Percentiles rank a stretch among this genome's conserved stretches.
These are phyloP conservation scores for Baudoinia panamericana DNA, from an alignment of 495 filamentous ascomycete species.

Conservation along the genomic window DNA sequence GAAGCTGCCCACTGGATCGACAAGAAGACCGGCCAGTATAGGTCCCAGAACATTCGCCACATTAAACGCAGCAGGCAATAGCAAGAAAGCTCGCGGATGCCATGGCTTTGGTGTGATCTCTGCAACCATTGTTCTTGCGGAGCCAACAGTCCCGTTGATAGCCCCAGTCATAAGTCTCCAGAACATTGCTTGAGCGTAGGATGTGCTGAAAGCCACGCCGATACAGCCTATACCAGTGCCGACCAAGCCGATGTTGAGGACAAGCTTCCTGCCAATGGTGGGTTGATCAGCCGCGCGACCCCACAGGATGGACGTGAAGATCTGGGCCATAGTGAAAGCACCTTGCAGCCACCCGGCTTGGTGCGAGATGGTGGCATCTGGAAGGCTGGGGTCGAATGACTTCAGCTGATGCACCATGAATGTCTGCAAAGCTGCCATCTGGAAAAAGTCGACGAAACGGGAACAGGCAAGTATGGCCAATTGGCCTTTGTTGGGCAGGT, in stretches of 20 bases:
- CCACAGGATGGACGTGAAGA: slow-evolving; percentile 26
- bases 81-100: slow-evolving; percentile 25
- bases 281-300: slow-evolving; percentile 24
- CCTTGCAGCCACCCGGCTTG: slow-evolving; percentile 26
- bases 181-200: slow-evolving; percentile 22
- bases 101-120: slow-evolving; percentile 23
- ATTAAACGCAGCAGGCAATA: slow-evolving; percentile 27
- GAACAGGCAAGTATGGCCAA: slow-evolving; percentile 35
- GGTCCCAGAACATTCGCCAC: slow-evolving; percentile 26
- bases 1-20: slow-evolving; percentile 18
- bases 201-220: slow-evolving; percentile 23
- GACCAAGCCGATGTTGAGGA: slow-evolving; percentile 24
- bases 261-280: slow-evolving; percentile 23
- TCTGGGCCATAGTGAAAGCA: slow-evolving; percentile 26
- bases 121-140: slow-evolving; percentile 25
- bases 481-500: slow-evolving; percentile 33
- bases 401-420: slow-evolving; percentile 52
- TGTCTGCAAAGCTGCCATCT: slow-evolving; percentile 34
- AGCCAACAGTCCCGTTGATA: slow-evolving; percentile 27
- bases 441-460: slow-evolving; percentile 39
- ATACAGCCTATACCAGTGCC: slow-evolving; percentile 25
- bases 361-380: slow-evolving; percentile 22
- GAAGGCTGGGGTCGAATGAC: slow-evolving; percentile 26
- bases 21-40: slow-evolving; percentile 24
- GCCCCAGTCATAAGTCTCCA: slow-evolving; percentile 25